Evolutionary conservation across 1,284 basidiomycete genomes (phyloP).

Genomic region (Ceratobasidium sp.): DNA sequence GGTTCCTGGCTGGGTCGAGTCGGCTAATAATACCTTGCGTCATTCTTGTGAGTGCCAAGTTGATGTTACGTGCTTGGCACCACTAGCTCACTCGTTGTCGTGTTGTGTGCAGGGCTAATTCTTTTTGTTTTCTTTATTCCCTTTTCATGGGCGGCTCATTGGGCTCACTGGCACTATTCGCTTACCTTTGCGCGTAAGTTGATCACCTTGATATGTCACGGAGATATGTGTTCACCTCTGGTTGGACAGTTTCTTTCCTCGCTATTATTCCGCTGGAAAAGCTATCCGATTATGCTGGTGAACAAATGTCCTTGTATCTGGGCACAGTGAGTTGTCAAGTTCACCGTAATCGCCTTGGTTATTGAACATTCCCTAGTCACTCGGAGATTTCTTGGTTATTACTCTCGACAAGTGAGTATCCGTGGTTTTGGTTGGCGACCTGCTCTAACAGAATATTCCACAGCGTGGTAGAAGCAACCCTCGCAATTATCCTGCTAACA

Average conservation of each 20-base stretch:
- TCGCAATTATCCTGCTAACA: constrained; percentile 70
- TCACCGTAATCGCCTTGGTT: background rate
- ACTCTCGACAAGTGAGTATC: constrained; percentile 67
- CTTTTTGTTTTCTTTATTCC: constrained; percentile 68
- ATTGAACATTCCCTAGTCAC: constrained; percentile 52
- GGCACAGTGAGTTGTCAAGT: constrained; percentile 12
- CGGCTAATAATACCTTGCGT: constrained; percentile 28
- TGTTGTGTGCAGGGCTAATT: constrained; percentile 16
- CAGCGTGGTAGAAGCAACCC: constrained; percentile 66
- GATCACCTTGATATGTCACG: constrained; percentile 55
- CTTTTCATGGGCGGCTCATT: constrained; percentile 71
- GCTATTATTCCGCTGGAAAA: constrained; percentile 68
- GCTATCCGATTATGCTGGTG: constrained; percentile 69
- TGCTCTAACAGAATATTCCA: background rate
- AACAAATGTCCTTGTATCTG: constrained; percentile 67
- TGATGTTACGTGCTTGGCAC: background rate
- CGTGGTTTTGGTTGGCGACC: constrained; percentile 3
- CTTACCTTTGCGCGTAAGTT: constrained; percentile 49
- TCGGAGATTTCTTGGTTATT: constrained; percentile 68
- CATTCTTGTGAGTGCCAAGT: constrained; percentile 33
- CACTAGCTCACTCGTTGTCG: background rate
- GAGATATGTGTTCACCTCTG: constrained; percentile 48
- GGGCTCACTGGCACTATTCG: constrained; percentile 50
- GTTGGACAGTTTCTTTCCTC: constrained; percentile 62
- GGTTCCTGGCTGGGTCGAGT: constrained; percentile 37